These are phyloP conservation scores for Colletotrichum noveboracense DNA, from an alignment of 2,329 filamentous ascomycete genomes.

Conservation along the genomic window DNA sequence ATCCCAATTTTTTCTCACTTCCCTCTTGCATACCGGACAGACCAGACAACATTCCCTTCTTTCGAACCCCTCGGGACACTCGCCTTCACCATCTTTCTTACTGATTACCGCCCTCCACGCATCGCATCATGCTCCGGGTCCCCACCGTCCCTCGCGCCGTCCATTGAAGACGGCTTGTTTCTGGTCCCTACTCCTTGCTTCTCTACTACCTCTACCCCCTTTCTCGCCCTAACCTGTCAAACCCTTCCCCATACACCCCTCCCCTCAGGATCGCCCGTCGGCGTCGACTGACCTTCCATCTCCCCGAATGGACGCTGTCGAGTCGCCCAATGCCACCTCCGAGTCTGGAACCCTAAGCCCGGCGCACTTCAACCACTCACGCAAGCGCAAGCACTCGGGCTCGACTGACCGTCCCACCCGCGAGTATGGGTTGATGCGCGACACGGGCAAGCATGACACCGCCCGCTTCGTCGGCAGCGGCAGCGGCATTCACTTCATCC, in stretches of 20 bases:
- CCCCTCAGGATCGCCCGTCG: neutral
- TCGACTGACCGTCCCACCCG: conserved; percentile 31
- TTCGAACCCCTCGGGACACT: neutral
- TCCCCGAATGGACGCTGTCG: conserved; percentile 29
- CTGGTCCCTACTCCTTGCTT: neutral
- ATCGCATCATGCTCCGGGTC: conserved; percentile 6
- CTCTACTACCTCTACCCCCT: neutral
- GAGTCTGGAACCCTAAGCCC: conserved; percentile 27
- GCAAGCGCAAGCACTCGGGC: conserved; percentile 34
- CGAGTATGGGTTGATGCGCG: conserved; percentile 52
- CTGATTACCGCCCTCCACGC: neutral
- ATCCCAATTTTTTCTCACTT: neutral
- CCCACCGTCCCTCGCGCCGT: neutral
- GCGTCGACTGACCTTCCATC: neutral
- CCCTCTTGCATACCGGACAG: neutral
- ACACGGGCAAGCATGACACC: conserved; percentile 47
- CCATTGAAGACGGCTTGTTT: conserved; percentile 3
- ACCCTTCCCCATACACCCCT: neutral
- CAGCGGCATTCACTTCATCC: conserved; percentile 65
- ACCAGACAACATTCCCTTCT: neutral
- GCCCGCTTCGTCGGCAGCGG: conserved; percentile 62
- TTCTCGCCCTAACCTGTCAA: neutral
- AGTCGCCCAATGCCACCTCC: conserved; percentile 32
- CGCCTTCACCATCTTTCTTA: neutral
- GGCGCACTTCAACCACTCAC: conserved; percentile 25